A percentile compares a stretch with the other conserved stretches of the same genome.
Evolutionary conservation across 2,329 filamentous ascomycete genomes (phyloP).

Genomic region (Sclerotinia subarctica): DNA sequence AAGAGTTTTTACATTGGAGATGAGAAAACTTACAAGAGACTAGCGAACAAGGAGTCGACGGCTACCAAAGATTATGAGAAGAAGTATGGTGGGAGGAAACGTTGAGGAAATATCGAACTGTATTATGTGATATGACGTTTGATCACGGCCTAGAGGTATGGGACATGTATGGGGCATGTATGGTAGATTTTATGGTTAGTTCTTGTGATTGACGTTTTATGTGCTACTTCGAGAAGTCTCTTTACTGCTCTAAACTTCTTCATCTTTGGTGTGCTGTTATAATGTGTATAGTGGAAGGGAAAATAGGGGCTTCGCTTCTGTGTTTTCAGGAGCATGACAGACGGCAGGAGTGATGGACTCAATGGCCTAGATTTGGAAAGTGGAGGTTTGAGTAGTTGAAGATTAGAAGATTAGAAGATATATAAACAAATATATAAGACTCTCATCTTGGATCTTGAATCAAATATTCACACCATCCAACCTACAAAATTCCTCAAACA

Average conservation of each 20-base stretch:
- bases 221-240: accelerated
- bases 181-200: too few relatives aligned
- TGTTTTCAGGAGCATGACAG: too few relatives aligned
- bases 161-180: neutral
- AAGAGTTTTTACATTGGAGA: too few relatives aligned
- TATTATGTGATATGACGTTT: accelerated
- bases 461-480: too few relatives aligned
- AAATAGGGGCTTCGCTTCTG: neutral
- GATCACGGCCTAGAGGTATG: neutral
- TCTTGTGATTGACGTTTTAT: neutral
- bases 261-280: neutral
- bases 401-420: too few relatives aligned
- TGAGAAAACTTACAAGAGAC: neutral
- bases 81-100: neutral
- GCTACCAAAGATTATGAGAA: neutral
- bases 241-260: neutral
- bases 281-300: neutral
- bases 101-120: neutral
- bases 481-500: too few relatives aligned
- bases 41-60: neutral
- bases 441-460: too few relatives aligned
- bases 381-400: too few relatives aligned
- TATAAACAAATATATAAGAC: too few relatives aligned
- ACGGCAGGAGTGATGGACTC: too few relatives aligned
- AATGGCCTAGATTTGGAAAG: too few relatives aligned